A percentile compares a stretch with the other conserved stretches of the same genome.
Evolutionary conservation across 129 eudicot genomes (phyloP).

Genomic region (Chrysanthemum makinoi): DNA sequence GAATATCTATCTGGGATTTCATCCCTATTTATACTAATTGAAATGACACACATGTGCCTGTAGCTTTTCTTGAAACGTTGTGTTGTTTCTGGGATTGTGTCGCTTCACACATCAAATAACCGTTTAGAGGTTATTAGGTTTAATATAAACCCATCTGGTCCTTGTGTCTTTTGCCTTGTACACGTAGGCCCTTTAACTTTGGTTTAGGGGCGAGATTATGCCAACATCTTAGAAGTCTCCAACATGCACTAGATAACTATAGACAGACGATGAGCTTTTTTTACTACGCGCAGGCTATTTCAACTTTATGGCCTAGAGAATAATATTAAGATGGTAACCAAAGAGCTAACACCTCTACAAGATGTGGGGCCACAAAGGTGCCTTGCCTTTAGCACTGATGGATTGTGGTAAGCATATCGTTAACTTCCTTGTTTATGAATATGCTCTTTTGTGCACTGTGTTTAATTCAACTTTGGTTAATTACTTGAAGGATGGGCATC

Average conservation of each 20-base stretch:
- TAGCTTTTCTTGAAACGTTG: too few relatives aligned
- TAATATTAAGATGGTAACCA: constrained; percentile 42
- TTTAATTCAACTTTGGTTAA: constrained; percentile 30
- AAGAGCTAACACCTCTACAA: constrained; percentile 63
- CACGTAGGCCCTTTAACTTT: too few relatives aligned
- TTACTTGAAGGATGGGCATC: constrained; percentile 78
- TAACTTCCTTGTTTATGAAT: constrained; percentile 13
- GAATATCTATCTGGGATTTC: too few relatives aligned
- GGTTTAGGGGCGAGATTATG: too few relatives aligned
- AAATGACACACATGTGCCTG: too few relatives aligned
- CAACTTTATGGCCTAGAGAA: constrained; percentile 59
- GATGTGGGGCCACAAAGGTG: constrained; percentile 80
- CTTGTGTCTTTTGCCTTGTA: too few relatives aligned
- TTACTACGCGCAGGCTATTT: constrained; percentile 55
- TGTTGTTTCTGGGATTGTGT: too few relatives aligned
- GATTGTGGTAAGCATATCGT: constrained; percentile 67
- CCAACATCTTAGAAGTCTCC: not conserved
- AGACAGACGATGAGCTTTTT: constrained; percentile 8
- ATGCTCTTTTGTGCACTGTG: not conserved
- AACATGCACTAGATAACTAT: constrained; percentile 11
- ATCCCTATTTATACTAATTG: too few relatives aligned
- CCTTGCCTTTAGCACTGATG: constrained; percentile 85
- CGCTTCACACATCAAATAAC: too few relatives aligned
- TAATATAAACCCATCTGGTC: too few relatives aligned
- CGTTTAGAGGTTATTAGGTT: too few relatives aligned